A percentile compares a stretch with the other conserved stretches of the same genome.
These are phyloP conservation scores for Geotrichum fermentans DNA, from an alignment of 1,139 yeast genomes.

Conservation along the genomic window DNA sequence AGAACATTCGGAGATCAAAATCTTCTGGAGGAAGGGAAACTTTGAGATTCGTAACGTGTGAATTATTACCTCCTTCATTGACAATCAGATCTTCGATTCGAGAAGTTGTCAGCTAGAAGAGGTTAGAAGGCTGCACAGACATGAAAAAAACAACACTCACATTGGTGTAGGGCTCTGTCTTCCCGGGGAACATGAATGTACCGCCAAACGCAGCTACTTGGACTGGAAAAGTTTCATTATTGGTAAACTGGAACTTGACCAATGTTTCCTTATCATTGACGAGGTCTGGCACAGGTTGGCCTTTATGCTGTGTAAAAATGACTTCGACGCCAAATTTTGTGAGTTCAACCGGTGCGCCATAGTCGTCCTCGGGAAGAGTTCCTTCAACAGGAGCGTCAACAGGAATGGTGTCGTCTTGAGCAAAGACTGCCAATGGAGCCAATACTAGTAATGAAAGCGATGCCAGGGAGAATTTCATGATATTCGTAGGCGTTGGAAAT, in stretches of 20 bases:
- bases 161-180: conserved; percentile 44
- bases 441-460: conserved; percentile 8
- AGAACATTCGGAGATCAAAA: conserved; percentile 57
- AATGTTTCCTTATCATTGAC: conserved; percentile 52
- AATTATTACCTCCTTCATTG: not conserved
- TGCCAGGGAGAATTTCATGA: conserved; percentile 16
- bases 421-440: conserved; percentile 10
- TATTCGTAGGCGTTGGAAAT: no score
- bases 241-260: conserved; percentile 51
- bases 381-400: conserved; percentile 4
- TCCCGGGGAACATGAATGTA: conserved; percentile 51
- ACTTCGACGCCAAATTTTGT: conserved; percentile 8
- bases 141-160: conserved; percentile 24
- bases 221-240: conserved; percentile 52
- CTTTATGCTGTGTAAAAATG: conserved; percentile 15
- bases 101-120: conserved; percentile 49
- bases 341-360: conserved; percentile 28
- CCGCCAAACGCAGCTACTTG: conserved; percentile 76
- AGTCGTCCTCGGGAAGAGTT: not conserved
- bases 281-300: conserved; percentile 22
- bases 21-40: conserved; percentile 54
- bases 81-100: not conserved
- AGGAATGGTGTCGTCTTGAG: not conserved
- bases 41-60: conserved; percentile 26
- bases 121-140: conserved; percentile 13